These are phyloP conservation scores for Monotropa hypopitys DNA, from an alignment of 179 eudicot genomes.

Conservation along the genomic window DNA sequence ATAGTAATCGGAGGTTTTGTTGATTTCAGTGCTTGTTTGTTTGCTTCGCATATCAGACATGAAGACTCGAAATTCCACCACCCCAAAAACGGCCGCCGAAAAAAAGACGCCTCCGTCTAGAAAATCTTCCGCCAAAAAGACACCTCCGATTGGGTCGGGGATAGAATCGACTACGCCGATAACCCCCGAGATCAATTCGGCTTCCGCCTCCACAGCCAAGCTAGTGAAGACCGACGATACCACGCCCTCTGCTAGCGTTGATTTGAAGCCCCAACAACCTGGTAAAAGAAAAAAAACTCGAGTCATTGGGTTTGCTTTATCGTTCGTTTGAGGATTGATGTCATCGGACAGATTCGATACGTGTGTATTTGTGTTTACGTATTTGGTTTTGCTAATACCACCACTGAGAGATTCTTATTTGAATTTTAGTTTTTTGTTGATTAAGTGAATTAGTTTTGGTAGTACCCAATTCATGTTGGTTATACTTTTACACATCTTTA, in stretches of 20 bases:
- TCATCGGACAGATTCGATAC: background rate
- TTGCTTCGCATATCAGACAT: slow-evolving; percentile 12
- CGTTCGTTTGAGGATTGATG: background rate
- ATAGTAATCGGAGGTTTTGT: background rate
- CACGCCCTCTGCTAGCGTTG: background rate
- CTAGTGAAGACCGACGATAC: no score
- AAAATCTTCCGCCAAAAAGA: slow-evolving; percentile 32
- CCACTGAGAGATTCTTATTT: background rate
- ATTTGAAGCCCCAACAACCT: slow-evolving; percentile 16
- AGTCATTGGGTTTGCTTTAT: background rate
- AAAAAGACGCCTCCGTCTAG: slow-evolving; percentile 39
- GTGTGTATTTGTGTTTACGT: background rate
- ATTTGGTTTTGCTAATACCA: background rate
- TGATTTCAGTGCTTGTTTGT: background rate
- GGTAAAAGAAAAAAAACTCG: slow-evolving; percentile 21
- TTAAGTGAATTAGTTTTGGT: background rate
- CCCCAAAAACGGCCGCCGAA: slow-evolving; percentile 33
- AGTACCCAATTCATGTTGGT: no score
- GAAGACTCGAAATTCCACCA: slow-evolving; percentile 44
- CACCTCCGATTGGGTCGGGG: slow-evolving; percentile 11
- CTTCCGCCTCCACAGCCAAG: slow-evolving; percentile 5
- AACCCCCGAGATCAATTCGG: slow-evolving; percentile 10
- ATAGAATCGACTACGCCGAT: slow-evolving; percentile 12
- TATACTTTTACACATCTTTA: no score
- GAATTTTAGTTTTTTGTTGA: background rate